Evolutionary conservation across 73 alveolate species (phyloP), one percentile per base, ranked within the genome.

Genomic region (Halteria grandinella): DNA sequence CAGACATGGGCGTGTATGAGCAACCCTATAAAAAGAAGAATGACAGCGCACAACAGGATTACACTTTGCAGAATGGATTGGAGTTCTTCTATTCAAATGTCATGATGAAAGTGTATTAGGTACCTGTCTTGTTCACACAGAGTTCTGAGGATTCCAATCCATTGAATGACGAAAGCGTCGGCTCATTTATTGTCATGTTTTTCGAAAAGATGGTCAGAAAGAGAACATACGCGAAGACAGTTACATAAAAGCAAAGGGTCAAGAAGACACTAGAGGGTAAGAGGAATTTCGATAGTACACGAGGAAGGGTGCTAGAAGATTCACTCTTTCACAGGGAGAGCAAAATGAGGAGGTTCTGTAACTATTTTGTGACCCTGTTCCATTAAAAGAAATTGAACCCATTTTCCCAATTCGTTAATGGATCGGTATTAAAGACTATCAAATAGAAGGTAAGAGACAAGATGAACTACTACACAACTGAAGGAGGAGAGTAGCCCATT

Each of bases 11-110:
- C 10, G 31, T 70, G 0, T 49, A 48, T 50, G 72, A 70, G 36
- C 33, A 48, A n/a, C 59, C 71, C 4, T 28, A 3, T 20, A 45
- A 49, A 58, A 50, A 31, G 49, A 70, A 49, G 41, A 15, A 7
- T 32, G 24, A 66, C 17, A 12, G 29, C 31, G 25, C 47, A 5
- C 5, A 36, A 11, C 5, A 36, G 47, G 5, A 7, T 11, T 36
- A 7, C 47, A 36, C 47, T 55, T 21, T 49, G 34, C 21, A 70
- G 31, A 70, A 70, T 39, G 83, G 83, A 36, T 43, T 48, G 2
- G 83, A 70, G 41, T 70, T 70, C 52, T 70, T 70, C 83, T 70
- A 48, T 50, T 70, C 83, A 8, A 70, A 70, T 39, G 71, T 70
- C 34, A 45, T 70, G 72, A 23, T 70, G 57, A 70, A 70, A 70